These are phyloP conservation scores for Yamadazyma songkhlaensis DNA, from an alignment of 1,139 yeast species.

Conservation along the genomic window DNA sequence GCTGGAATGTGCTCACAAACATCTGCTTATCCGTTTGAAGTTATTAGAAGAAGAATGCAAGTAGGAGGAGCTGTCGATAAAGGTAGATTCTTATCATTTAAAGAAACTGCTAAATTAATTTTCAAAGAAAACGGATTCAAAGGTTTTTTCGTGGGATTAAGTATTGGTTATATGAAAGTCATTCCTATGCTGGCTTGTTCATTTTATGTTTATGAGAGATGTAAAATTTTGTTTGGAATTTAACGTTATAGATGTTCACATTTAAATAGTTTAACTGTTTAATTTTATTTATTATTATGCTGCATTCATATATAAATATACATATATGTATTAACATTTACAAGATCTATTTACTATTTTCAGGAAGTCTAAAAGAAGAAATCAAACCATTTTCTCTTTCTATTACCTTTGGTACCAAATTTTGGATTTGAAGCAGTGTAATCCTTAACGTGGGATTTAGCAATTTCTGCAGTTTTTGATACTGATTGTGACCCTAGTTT, in stretches of 20 bases:
- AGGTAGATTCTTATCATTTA: slow-evolving; percentile 57
- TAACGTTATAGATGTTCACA: slow-evolving; percentile 14
- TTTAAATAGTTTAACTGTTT: neutral
- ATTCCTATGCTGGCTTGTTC: slow-evolving; percentile 98
- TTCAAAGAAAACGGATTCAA: slow-evolving; percentile 70
- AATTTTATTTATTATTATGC: slow-evolving; percentile 4
- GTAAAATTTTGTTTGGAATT: slow-evolving; percentile 67
- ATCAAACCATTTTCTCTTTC: slow-evolving; percentile 57
- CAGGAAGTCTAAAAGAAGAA: slow-evolving; percentile 47
- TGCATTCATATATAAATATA: slow-evolving; percentile 1
- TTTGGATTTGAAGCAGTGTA: slow-evolving; percentile 39
- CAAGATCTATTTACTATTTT: neutral
- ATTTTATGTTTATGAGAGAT: slow-evolving; percentile 88
- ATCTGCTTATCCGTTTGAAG: slow-evolving; percentile 96
- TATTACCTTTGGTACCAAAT: slow-evolving; percentile 53
- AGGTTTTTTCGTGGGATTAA: slow-evolving; percentile 91
- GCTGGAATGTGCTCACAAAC: slow-evolving; percentile 96
- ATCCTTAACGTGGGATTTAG: slow-evolving; percentile 25
- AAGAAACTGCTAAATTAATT: slow-evolving; percentile 53
- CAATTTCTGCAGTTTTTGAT: slow-evolving; percentile 34
- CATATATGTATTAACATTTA: neutral
- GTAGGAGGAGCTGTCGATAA: slow-evolving; percentile 80
- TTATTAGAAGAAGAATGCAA: slow-evolving; percentile 91
- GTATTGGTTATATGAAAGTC: slow-evolving; percentile 92
- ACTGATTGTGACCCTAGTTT: slow-evolving; percentile 58